A percentile compares a stretch with the other conserved stretches of the same genome.
These are phyloP conservation scores for Violaceomyces palustris DNA, from an alignment of 1,284 basidiomycete genomes.

Conservation along the genomic window DNA sequence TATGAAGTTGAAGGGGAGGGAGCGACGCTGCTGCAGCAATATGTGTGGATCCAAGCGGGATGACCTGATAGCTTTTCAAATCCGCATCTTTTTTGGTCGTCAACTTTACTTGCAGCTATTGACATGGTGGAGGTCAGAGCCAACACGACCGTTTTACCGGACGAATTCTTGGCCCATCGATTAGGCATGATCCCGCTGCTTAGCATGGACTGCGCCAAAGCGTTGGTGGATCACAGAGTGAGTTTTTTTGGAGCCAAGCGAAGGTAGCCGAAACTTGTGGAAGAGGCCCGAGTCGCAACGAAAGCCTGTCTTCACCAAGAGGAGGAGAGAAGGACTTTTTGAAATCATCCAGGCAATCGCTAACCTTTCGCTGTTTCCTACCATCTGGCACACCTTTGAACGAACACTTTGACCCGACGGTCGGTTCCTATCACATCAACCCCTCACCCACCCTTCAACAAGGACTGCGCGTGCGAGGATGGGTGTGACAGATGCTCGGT, in stretches of 20 bases:
- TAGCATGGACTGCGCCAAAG: constrained; percentile 56
- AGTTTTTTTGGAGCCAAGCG: constrained; percentile 7
- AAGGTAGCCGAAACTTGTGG: too few relatives aligned
- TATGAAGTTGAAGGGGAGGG: too few relatives aligned
- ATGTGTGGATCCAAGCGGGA: too few relatives aligned
- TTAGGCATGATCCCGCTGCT: constrained; percentile 89
- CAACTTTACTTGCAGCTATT: constrained; percentile 69
- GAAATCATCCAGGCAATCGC: too few relatives aligned
- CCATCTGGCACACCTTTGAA: neutral
- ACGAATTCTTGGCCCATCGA: constrained; percentile 95
- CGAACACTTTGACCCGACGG: too few relatives aligned
- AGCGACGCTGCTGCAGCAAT: too few relatives aligned
- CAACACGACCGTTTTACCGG: constrained; percentile 89
- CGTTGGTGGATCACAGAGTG: constrained; percentile 46
- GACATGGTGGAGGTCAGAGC: constrained; percentile 89
- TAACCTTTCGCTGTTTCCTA: too few relatives aligned
- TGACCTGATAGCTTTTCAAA: too few relatives aligned
- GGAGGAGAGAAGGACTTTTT: too few relatives aligned
- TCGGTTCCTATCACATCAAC: neutral
- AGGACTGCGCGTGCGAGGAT: constrained; percentile 80
- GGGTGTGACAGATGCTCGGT: constrained; percentile 78
- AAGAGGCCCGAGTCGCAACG: too few relatives aligned
- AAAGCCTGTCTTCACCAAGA: too few relatives aligned
- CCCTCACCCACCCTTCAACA: constrained; percentile 1
- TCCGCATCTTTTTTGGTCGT: too few relatives aligned